Conservation (phyloP, 768 basidiomycete species). For the Lactarius quietus region DNA sequence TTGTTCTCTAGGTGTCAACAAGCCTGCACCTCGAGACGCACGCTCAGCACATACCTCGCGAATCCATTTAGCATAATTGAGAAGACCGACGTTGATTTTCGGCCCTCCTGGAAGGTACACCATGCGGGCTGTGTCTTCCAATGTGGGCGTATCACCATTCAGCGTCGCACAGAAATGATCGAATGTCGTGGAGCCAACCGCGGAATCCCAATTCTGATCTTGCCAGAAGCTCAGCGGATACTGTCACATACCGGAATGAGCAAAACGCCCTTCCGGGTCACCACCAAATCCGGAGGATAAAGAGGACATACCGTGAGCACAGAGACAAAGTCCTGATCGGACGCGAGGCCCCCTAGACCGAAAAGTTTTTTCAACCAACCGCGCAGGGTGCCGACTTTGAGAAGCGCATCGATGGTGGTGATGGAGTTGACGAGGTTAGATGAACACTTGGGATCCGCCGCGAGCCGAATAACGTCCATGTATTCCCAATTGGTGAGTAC, state of each 20-base stretch:
- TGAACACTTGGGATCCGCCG: constrained; percentile 62
- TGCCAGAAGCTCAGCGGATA: constrained; percentile 75
- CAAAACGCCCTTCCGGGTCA: neutral
- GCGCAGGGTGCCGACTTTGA: constrained; percentile 46
- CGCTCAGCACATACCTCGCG: constrained; percentile 47
- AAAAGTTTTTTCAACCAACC: constrained; percentile 68
- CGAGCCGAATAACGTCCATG: constrained; percentile 74
- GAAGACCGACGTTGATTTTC: constrained; percentile 52
- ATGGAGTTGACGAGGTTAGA: constrained; percentile 57
- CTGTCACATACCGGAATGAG: constrained; percentile 32
- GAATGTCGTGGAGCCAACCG: constrained; percentile 55
- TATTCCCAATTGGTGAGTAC: constrained; percentile 83
- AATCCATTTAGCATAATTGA: constrained; percentile 77
- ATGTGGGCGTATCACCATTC: constrained; percentile 17
- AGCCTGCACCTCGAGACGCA: too few species aligned
- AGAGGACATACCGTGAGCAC: constrained; percentile 50
- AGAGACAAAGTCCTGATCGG: constrained; percentile 77
- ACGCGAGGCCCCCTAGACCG: constrained; percentile 60
- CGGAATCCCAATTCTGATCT: constrained; percentile 81
- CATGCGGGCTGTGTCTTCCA: neutral
- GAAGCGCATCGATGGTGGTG: constrained; percentile 56
- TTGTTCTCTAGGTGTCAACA: constrained; percentile 36
- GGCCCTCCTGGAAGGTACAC: constrained; percentile 3
- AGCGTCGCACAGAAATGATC: constrained; percentile 64
- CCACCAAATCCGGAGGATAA: neutral